phyloP scores from a whole-genome alignment of 1,284 basidiomycete species.

The Heliocybe sulcata region DNA sequence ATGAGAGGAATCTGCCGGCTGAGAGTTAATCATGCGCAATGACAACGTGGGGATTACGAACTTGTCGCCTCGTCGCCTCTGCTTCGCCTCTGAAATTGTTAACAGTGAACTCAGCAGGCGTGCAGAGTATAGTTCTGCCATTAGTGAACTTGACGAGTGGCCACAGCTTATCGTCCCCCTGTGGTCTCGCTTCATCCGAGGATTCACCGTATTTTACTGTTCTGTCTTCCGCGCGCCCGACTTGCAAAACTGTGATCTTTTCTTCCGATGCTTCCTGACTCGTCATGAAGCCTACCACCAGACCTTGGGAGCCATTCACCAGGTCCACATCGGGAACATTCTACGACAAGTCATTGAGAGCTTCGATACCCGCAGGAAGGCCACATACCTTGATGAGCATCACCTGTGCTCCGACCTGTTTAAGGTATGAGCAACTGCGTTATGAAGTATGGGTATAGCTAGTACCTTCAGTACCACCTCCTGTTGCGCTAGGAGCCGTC shows the following conservation, averaged over 20 bases:
- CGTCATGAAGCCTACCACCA: slow-evolving; percentile 64
- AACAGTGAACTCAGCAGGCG: slow-evolving; percentile 51
- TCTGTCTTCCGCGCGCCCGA: not conserved
- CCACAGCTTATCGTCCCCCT: slow-evolving; percentile 24
- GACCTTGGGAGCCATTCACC: slow-evolving; percentile 89
- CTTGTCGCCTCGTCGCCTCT: slow-evolving; percentile 50
- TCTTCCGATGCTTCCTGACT: slow-evolving; percentile 35
- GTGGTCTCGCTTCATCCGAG: not conserved
- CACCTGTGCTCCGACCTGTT: slow-evolving; percentile 26
- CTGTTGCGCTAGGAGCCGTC: slow-evolving; percentile 17
- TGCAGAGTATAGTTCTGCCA: slow-evolving; percentile 34
- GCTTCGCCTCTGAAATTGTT: slow-evolving; percentile 42
- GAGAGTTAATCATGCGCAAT: not conserved
- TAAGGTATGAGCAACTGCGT: not conserved
- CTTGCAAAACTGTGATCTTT: slow-evolving; percentile 28
- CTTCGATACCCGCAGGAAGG: not conserved
- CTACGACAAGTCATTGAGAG: slow-evolving; percentile 17
- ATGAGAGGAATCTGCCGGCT: slow-evolving; percentile 62
- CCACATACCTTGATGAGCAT: slow-evolving; percentile 42
- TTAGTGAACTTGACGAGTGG: slow-evolving; percentile 50
- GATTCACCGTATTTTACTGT: not conserved
- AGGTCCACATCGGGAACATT: slow-evolving; percentile 51
- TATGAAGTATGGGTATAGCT: not conserved
- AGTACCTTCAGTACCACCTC: slow-evolving; percentile 18
- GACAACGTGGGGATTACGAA: slow-evolving; percentile 14